These are phyloP conservation scores for Anisodus acutangulus DNA, from an alignment of 257 asterid genomes.

Conservation along the genomic window DNA sequence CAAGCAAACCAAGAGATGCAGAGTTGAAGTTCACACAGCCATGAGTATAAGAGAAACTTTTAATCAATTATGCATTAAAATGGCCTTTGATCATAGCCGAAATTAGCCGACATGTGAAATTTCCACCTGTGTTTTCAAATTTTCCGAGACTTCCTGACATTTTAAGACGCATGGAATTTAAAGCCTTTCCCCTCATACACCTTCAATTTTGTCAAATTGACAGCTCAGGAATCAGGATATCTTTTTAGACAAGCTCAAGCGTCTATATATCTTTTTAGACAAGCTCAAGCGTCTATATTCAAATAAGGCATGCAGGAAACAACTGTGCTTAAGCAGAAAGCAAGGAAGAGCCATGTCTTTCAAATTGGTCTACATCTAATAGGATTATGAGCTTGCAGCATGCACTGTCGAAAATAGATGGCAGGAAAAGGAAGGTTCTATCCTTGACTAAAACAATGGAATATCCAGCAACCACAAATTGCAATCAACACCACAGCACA, in stretches of 20 bases:
- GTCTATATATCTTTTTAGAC: neutral
- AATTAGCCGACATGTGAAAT: neutral
- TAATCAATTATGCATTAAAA: conserved; percentile 1
- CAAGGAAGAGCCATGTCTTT: conserved; percentile 14
- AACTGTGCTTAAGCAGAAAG: neutral
- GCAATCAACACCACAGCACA: conserved; percentile 13
- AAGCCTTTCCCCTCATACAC: neutral
- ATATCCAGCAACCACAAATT: neutral
- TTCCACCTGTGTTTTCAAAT: neutral
- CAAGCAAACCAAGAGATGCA: neutral
- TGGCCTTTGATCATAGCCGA: neutral
- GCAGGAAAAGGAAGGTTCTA: neutral
- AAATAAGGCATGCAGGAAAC: neutral
- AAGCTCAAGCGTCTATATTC: neutral
- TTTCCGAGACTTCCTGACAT: neutral
- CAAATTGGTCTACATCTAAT: neutral
- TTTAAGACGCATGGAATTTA: neutral
- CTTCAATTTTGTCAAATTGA: neutral
- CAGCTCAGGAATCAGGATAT: too few relatives aligned
- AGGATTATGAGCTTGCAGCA: neutral
- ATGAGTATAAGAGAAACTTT: neutral
- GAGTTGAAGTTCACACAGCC: neutral
- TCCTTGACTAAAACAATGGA: neutral
- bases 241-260: neutral
- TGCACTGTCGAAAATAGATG: neutral